Conservation (phyloP, 306 rosid genomes). For the Vigna radiata region DNA sequence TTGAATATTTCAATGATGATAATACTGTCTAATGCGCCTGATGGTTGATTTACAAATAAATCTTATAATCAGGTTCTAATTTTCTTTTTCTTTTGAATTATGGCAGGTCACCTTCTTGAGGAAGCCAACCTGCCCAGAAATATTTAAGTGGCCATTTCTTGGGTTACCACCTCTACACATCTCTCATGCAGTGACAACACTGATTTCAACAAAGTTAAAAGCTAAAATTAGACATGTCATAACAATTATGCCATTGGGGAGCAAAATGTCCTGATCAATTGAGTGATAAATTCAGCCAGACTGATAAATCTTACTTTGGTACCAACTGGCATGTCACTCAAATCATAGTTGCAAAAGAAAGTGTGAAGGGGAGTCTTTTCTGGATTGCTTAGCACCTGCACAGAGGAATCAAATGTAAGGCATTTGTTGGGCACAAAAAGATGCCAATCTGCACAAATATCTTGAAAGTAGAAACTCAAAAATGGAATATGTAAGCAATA, state of each 20-base stretch:
- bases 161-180: neutral
- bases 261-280: slow-evolving; percentile 21
- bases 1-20: neutral
- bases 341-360: slow-evolving; percentile 95
- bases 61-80: neutral
- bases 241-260: slow-evolving; percentile 32
- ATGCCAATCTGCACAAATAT: slow-evolving; percentile 18
- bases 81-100: neutral
- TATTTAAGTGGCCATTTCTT: neutral
- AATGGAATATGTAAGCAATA: slow-evolving; percentile 17
- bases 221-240: slow-evolving; percentile 15
- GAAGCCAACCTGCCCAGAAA: slow-evolving; percentile 16
- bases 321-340: slow-evolving; percentile 96
- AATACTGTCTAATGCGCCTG: slow-evolving; percentile 11
- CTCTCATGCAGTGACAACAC: slow-evolving; percentile 7
- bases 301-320: slow-evolving; percentile 74
- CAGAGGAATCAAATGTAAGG: slow-evolving; percentile 40
- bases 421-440: neutral
- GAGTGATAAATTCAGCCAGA: slow-evolving; percentile 15
- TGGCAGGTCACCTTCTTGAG: slow-evolving; percentile 19
- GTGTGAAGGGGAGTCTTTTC: slow-evolving; percentile 99
- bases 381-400: slow-evolving; percentile 97
- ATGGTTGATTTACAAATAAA: slow-evolving; percentile 31
- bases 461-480: neutral
- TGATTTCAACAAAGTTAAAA: slow-evolving; percentile 12